Base-by-base conservation (phyloP, 495 filamentous ascomycete species). In the Penicillium maclennaniae region DNA sequence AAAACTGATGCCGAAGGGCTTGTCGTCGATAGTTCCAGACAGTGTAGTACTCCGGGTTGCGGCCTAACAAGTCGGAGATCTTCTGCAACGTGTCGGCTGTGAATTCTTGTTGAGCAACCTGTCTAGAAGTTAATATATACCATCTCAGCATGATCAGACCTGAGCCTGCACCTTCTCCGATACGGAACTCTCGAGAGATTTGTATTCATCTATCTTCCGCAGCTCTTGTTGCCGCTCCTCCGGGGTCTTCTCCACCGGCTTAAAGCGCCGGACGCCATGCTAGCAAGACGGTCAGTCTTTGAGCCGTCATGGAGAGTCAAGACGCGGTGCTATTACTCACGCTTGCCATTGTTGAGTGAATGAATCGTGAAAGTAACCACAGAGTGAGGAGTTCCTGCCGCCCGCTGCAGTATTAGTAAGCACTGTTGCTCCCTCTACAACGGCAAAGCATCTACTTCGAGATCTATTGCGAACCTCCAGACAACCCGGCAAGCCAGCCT, bases 21-120 rank as follows among this genome's bases (percentile, higher is more conserved):
- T 81, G 81, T 49, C 93, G 87, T 55, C 93, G 88, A 72, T 88
- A 83, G 77, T 99, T 99, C 93, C 93, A 99, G 75, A 92, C 83
- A 20, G 93, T 96, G 76, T 97, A 97, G 77, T 95, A 97, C 71
- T 99, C 93, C 10, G 93, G 95, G 73, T 99, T 99, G 59, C 82
- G 80, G 31, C 78, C 83, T 46, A 99, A 79, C 47, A 99, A 81
- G 49, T 85, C 83, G 16, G 90, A 86, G 27, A 89, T 95, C 54
- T 90, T 79, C 48, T 81, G 73, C 60, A 97, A 79, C 20, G 86
- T 82, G 45, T 86, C 79, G 39, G 72, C 55, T 36, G 82, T 82
- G 74, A 84, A 89, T 60, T 86, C 72, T 56, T 74, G 70, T 49
- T 74, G 72, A 17, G 69, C 66, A 54, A 88, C 78, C 79, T 85